Evolutionary conservation across 2,329 filamentous ascomycete genomes (phyloP), one percentile per base, ranked within the genome.

Genomic region (Neocucurbitaria cava): DNA sequence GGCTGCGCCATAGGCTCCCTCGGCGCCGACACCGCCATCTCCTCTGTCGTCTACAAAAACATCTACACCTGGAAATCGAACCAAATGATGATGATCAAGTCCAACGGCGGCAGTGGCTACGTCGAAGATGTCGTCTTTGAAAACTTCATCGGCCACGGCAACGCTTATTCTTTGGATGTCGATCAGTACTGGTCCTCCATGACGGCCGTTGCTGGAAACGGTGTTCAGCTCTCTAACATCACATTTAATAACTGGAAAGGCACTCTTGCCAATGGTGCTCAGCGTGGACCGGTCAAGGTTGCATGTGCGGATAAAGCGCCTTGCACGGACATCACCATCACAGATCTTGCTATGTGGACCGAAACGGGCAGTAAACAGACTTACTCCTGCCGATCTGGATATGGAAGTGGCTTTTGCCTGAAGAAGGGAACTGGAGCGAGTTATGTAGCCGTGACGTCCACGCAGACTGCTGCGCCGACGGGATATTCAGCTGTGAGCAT

Each of bases 61-160:
- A 66, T 87, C 56, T 87, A 87, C 75, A 86, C 84, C 26, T 80
- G 78, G 73, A 75, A 78, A n/a, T 82, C 81, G 9, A 87, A 87
- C 76, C 83, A 87, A 65, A 86, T 87, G 84, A 81, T 82, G 71
- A 84, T 85, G 83, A 81, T 87, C 76, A 87, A 87, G 71, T 82
- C 79, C 48, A 83, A 85, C 62, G 85, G 85, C 38, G 85, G 85
- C 33, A 78, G 69, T 52, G 85, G 85, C 20, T 78, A 73, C 2
- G 79, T 87, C 4, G 77, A 77, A 38, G 80, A 86, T 59, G 74
- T 78, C 13, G 63, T 78, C 1, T 78, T 87, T 36, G 80, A 83
- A 62, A 85, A 86, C 73, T 87, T 87, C 70, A 83, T 85, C 68
- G 85, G 85, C 35, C 83, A 85, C 68, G 73, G 76, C 52, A 87